Conservation (phyloP, 345 rosid species). For the Syzygium oleosum region DNA sequence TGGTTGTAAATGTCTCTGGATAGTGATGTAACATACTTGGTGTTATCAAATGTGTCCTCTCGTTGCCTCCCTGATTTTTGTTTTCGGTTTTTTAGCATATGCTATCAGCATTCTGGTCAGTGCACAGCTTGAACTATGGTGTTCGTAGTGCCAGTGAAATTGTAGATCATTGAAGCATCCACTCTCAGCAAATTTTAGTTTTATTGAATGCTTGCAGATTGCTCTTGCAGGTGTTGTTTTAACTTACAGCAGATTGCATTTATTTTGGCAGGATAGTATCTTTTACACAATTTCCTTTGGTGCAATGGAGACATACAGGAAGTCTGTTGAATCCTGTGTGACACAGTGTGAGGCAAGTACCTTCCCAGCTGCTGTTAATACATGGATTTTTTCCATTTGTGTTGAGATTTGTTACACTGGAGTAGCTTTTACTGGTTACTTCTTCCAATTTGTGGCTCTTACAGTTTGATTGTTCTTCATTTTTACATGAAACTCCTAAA, state of each 20-base stretch:
- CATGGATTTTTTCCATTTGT: not conserved
- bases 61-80: not conserved
- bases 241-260: not conserved
- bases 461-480: not conserved
- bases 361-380: not conserved
- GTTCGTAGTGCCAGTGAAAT: not conserved
- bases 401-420: not conserved
- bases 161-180: not conserved
- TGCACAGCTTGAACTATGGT: not conserved
- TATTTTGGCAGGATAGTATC: slow-evolving; percentile 66
- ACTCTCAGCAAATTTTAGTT: not conserved
- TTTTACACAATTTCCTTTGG: slow-evolving; percentile 84
- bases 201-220: not conserved
- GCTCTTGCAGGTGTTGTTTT: not conserved
- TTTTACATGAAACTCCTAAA: not conserved
- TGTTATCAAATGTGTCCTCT: not conserved
- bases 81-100: not conserved
- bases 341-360: slow-evolving; percentile 43
- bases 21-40: not conserved
- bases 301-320: slow-evolving; percentile 72
- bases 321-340: slow-evolving; percentile 69
- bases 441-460: not conserved
- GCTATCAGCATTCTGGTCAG: not conserved
- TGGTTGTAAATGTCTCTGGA: not conserved
- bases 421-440: not conserved